Conservation (phyloP, 2,329 filamentous ascomycete species). For the Xylariales sp. region DNA sequence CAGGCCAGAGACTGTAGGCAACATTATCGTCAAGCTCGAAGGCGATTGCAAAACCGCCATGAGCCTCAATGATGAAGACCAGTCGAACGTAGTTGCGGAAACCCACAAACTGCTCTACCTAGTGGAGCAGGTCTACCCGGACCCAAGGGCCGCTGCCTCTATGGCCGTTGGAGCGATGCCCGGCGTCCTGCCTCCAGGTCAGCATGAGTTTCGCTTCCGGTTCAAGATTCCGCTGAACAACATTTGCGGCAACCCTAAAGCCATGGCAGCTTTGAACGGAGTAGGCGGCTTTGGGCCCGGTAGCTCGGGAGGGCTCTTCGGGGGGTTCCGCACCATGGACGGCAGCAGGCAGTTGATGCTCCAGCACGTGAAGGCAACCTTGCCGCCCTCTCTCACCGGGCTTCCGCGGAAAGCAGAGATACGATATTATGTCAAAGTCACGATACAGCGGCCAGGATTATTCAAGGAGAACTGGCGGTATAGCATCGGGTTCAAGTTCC, state of each 20-base stretch:
- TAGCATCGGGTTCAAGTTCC: constrained; percentile 70
- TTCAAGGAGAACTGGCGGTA: constrained; percentile 85
- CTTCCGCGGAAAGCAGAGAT: constrained; percentile 87
- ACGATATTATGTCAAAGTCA: constrained; percentile 93
- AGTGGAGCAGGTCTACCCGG: constrained; percentile 68
- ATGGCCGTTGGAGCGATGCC: constrained; percentile 31
- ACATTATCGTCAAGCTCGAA: constrained; percentile 78
- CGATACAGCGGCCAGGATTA: constrained; percentile 79
- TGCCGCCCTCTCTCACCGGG: constrained; percentile 85
- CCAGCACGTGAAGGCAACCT: constrained; percentile 73
- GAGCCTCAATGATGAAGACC: constrained; percentile 40
- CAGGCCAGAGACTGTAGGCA: constrained; percentile 66
- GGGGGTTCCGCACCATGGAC: constrained; percentile 57
- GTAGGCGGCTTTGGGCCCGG: constrained; percentile 45
- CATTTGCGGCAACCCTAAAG: constrained; percentile 52
- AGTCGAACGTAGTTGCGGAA: constrained; percentile 46
- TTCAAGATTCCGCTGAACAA: constrained; percentile 80
- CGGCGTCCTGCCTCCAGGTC: constrained; percentile 61
- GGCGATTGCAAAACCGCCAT: constrained; percentile 71
- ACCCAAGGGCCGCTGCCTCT: constrained; percentile 37
- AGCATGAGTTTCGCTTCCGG: constrained; percentile 71
- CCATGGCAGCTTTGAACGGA: constrained; percentile 50
- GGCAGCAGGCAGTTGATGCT: constrained; percentile 59
- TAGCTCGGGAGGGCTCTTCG: constrained; percentile 36
- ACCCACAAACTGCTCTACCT: constrained; percentile 74